Base-by-base conservation (phyloP, 2,329 filamentous ascomycete genomes). In the Claviceps arundinis region DNA sequence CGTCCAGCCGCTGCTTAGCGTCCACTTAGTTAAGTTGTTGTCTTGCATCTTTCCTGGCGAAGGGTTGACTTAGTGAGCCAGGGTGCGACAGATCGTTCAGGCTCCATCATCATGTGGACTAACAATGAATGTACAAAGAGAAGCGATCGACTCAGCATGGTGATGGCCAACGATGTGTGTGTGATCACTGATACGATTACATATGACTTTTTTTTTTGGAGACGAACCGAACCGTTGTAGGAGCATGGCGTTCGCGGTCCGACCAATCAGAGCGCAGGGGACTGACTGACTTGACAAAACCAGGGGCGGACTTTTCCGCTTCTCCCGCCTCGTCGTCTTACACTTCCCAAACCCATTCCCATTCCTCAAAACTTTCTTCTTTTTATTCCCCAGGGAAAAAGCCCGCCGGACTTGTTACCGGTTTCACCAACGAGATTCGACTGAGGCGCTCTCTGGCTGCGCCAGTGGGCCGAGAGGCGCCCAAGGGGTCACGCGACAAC, bases 361-460 rank as follows among this genome's bases (percentile, higher is more conserved):
- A 44, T 42, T 24, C 22, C 46, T 37, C 43, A 37, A 37, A 44
- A 16, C 16, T 26, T 37, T 47, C 42, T 47, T 47, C 42, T 43
- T 16, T 42, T 40, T 30, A 43, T 30, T 47, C 26, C 37, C 43
- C 41, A 52, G 43, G 37, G 38, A 44, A 47, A 57, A 58, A 56
- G 48, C 49, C 56, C 56, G 51, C 50, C 56, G 54, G 56, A 56
- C 50, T 59, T 54, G 52, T 54, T 50, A 37, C 44, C 44, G 24
- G n/a, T 30, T 45, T 43, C 26, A 17, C 54, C 37, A 53, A 49
- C 30, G 43, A 40, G 5, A 45, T 19, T 17, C 49, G 24, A 41
- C 30, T 34, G 16, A 26, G 38, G 4, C 34, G 22, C n/a, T 34
- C 38, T 24, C 47, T 26, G 19, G 45, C 42, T 42, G 7, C 38